These are phyloP conservation scores for Gastrodia elata DNA, from an alignment of 106 monocot species.

Conservation along the genomic window DNA sequence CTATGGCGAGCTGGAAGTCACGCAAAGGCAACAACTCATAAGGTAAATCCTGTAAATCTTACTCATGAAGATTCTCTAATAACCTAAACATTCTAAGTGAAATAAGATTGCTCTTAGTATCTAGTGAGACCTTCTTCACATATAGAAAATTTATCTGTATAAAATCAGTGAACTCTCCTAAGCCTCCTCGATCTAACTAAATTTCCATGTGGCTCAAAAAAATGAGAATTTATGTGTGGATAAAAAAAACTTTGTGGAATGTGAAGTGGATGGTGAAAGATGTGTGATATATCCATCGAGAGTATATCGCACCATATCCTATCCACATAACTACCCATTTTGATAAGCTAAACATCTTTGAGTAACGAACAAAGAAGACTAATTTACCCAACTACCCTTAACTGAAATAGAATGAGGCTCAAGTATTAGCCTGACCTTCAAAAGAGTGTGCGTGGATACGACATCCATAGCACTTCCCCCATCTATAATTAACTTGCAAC, in stretches of 20 bases:
- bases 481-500: too few species aligned
- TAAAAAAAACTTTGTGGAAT: too few species aligned
- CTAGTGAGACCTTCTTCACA: neutral
- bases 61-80: neutral
- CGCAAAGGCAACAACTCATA: neutral
- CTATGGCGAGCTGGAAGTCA: neutral
- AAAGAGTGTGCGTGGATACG: too few species aligned
- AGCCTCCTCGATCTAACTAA: too few species aligned
- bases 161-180: too few species aligned
- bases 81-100: neutral
- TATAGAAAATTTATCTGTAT: neutral
- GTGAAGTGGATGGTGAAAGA: too few species aligned
- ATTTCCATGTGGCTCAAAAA: too few species aligned
- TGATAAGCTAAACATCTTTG: neutral
- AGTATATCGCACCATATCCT: neutral
- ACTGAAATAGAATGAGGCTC: too few species aligned
- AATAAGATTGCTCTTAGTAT: neutral
- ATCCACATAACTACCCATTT: neutral
- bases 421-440: too few species aligned
- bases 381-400: neutral
- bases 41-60: neutral
- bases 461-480: too few species aligned
- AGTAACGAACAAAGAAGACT: neutral
- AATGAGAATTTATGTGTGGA: too few species aligned
- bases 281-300: neutral